Conservation (phyloP, 768 basidiomycete genomes). For the Chalciporus chontae region DNA sequence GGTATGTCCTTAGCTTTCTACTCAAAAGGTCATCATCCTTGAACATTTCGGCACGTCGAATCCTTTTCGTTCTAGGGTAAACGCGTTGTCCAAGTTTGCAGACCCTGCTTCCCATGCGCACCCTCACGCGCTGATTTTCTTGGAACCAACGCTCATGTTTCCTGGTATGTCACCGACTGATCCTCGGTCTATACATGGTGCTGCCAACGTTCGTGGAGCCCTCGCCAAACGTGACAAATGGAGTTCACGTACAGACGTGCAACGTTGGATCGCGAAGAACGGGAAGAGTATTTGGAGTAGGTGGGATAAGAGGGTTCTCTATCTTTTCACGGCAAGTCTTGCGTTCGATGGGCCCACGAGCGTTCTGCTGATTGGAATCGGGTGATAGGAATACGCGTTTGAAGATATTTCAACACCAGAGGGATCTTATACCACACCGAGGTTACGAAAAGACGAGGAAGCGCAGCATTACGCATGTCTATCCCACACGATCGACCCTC, state of each 20-base stretch:
- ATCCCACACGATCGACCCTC: slow-evolving; percentile 25
- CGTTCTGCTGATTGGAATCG: background rate
- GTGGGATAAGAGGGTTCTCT: slow-evolving; percentile 24
- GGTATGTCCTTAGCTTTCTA: slow-evolving; percentile 10
- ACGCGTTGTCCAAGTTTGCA: slow-evolving; percentile 17
- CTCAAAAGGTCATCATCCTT: background rate
- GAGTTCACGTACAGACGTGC: slow-evolving; percentile 19
- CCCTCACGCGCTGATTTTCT: slow-evolving; percentile 19
- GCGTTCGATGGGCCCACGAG: too few relatives aligned
- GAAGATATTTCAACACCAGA: slow-evolving; percentile 16
- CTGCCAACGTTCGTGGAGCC: slow-evolving; percentile 29
- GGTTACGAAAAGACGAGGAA: slow-evolving; percentile 30
- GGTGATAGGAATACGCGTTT: slow-evolving; percentile 21
- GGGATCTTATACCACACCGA: slow-evolving; percentile 18
- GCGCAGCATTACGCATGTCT: slow-evolving; percentile 21
- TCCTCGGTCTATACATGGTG: slow-evolving; percentile 26
- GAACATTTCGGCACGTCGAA: background rate
- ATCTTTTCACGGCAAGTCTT: slow-evolving; percentile 22
- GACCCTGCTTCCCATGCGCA: background rate
- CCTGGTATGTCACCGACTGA: slow-evolving; percentile 25
- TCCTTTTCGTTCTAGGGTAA: slow-evolving; percentile 11
- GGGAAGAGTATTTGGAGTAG: slow-evolving; percentile 19
- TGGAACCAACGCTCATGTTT: slow-evolving; percentile 33
- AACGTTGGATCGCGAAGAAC: slow-evolving; percentile 14
- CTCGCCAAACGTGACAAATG: slow-evolving; percentile 26